Evolutionary conservation across 495 filamentous ascomycete genomes (phyloP), one percentile per base, ranked within the genome.

Genomic region (Penicillium ochrochloron): DNA sequence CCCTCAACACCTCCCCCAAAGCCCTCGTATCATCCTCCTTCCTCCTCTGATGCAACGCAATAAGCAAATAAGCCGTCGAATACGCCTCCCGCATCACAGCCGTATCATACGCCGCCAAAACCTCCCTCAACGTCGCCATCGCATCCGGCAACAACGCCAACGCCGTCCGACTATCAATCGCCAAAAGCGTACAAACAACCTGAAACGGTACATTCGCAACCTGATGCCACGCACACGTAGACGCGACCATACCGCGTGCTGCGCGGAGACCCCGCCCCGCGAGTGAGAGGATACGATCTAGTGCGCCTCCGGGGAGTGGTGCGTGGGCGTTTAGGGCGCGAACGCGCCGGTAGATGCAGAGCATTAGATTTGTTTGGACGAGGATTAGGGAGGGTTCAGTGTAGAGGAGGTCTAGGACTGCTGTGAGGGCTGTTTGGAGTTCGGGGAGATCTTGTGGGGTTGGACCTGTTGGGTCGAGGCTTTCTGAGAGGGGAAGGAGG

Each of bases 171-270:
- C 73, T 84, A 51, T 84, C 83, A 33, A 86, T 83, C 1, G 83
- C 80, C 17, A 88, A 69, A 4, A 85, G 73, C 0, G 83, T 76
- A 61, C 83, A 85, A 53, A 86, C 73, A 7, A 80, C 75, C 61
- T 88, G 85, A 62, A 88, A 86, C 0, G 84, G 81, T 1, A 83
- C 80, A 52, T 84, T 82, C 25, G 82, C 80, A 12, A 83, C 73
- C 60, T 85, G 81, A 62, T 85, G 84, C 85, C 84, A 88, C 1
- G 83, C 82, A 35, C 74, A 75, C 15, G 64, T 65, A 3, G 70
- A 60, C 0, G 72, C 68, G 14, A 75, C 75, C 68, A 85, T 78
- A 8, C 71, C 70, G 8, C 72, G 69, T 8, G 80, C 79, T 2
- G 78, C 82, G 46, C 67, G 69, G 21, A 83, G 74, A 9, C 68